Evolutionary conservation across 495 filamentous ascomycete genomes (phyloP).

Genomic region (Talaromyces liani): DNA sequence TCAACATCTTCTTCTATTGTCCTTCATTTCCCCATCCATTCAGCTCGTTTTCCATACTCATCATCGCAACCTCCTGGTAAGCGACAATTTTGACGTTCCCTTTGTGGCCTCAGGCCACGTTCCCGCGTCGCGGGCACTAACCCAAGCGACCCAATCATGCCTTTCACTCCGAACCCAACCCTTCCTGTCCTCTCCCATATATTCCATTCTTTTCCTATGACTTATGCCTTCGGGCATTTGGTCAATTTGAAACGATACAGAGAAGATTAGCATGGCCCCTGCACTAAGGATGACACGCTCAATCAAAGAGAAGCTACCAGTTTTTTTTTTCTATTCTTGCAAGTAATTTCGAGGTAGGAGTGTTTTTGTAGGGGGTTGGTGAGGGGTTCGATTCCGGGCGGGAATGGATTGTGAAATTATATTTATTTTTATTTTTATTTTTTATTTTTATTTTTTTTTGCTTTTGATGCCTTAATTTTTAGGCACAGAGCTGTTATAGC

Average conservation of each 20-base stretch:
- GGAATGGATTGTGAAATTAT: background rate
- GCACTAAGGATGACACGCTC: constrained; percentile 99
- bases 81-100: constrained; percentile 14
- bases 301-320: constrained; percentile 92
- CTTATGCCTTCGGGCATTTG: constrained; percentile 65
- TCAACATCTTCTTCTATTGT: too few species aligned
- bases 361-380: background rate
- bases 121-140: constrained; percentile 2
- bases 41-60: too few species aligned
- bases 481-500: background rate
- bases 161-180: background rate
- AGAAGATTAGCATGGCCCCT: constrained; percentile 99
- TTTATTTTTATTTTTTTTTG: background rate
- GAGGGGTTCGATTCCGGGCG: background rate
- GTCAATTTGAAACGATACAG: constrained; percentile 78
- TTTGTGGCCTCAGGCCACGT: constrained; percentile 5
- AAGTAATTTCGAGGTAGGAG: constrained; percentile 15
- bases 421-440: background rate
- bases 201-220: constrained; percentile 12
- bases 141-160: constrained; percentile 9
- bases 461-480: background rate
- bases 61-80: background rate
- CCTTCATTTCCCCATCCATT: too few species aligned
- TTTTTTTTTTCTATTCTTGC: constrained; percentile 49
- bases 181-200: constrained; percentile 14